phyloP scores from a whole-genome alignment of 2,329 filamentous ascomycete species.

The Colletotrichum simmondsii region DNA sequence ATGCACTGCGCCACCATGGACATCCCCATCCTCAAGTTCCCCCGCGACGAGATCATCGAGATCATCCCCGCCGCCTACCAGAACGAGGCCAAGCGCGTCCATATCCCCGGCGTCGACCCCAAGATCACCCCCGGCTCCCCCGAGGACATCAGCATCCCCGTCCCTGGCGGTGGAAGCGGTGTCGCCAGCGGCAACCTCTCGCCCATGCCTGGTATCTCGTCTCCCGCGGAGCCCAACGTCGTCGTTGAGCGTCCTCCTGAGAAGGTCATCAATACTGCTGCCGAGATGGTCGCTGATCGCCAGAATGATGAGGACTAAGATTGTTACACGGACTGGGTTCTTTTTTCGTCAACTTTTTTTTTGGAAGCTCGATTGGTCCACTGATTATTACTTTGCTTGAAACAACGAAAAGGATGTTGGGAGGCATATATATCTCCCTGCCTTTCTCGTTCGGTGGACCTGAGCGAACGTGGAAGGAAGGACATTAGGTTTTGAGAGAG shows the following conservation, averaged over 20 bases:
- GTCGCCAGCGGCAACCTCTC: constrained; percentile 53
- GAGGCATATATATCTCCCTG: background rate
- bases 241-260: constrained; percentile 54
- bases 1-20: constrained; percentile 98
- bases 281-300: constrained; percentile 63
- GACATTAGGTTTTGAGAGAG: background rate
- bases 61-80: constrained; percentile 98
- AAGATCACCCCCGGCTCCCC: constrained; percentile 81
- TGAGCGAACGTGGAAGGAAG: background rate
- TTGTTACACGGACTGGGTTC: too few relatives aligned
- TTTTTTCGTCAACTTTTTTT: background rate
- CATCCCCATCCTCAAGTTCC: constrained; percentile 93
- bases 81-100: constrained; percentile 92
- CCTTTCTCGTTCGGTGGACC: background rate
- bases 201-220: constrained; percentile 61
- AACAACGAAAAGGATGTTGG: background rate
- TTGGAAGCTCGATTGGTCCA: background rate
- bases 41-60: constrained; percentile 97
- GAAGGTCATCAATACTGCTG: constrained; percentile 61
- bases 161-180: constrained; percentile 54
- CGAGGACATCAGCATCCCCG: constrained; percentile 83
- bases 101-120: constrained; percentile 76
- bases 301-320: constrained; percentile 62
- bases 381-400: background rate
- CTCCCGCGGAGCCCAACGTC: constrained; percentile 51